Conservation (phyloP, 805 yeast genomes). For the Saturnispora besseyi region DNA sequence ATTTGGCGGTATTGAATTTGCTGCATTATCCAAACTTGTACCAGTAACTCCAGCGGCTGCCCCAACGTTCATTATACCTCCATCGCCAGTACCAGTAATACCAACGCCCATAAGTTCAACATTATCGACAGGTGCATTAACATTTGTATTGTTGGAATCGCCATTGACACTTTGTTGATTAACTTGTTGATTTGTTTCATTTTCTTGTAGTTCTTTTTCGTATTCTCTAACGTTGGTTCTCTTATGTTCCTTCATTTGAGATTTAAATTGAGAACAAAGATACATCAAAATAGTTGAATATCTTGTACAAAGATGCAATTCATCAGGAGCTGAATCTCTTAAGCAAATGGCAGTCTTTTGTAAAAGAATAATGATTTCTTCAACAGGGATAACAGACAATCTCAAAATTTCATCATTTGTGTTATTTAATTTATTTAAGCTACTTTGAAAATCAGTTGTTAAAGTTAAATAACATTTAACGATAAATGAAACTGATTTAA, state of each 20-base stretch:
- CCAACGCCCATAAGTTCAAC: constrained; percentile 1
- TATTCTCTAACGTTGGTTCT: constrained; percentile 9
- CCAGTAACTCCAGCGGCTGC: constrained; percentile 2
- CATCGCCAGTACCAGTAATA: constrained; percentile 5
- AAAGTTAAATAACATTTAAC: constrained; percentile 75
- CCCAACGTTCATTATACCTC: constrained; percentile 4
- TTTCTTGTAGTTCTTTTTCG: constrained; percentile 8
- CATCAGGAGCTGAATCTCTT: constrained; percentile 83
- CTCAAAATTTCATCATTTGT: constrained; percentile 30
- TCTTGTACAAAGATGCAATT: constrained; percentile 71
- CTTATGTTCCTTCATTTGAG: constrained; percentile 23
- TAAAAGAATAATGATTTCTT: constrained; percentile 59
- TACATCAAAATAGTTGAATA: constrained; percentile 72
- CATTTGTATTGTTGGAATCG: background rate
- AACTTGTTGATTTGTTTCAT: background rate
- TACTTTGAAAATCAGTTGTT: constrained; percentile 26
- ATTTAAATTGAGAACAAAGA: constrained; percentile 65
- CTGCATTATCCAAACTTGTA: background rate
- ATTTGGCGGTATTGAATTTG: background rate
- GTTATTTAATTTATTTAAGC: background rate
- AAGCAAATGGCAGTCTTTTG: constrained; percentile 65
- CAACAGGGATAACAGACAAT: constrained; percentile 56
- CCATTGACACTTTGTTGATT: background rate
- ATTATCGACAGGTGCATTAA: background rate
- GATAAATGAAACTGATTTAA: constrained; percentile 81